phyloP scores from a whole-genome alignment of 495 filamentous ascomycete genomes.

The Chaetomium fimeti region DNA sequence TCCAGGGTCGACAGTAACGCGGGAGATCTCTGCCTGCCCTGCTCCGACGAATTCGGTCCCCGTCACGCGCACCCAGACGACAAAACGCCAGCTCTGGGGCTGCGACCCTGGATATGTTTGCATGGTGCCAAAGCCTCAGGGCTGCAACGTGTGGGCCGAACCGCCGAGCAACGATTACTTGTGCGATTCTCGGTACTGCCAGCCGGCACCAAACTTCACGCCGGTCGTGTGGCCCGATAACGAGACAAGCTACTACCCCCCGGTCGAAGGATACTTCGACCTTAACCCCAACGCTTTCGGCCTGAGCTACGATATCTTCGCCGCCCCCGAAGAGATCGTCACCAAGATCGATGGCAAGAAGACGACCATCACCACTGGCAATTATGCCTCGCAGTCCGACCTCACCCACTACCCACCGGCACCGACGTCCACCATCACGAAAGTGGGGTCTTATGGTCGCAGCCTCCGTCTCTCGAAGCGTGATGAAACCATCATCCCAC shows the following conservation, averaged over 20 bases:
- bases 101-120: conserved; percentile 65
- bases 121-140: conserved; percentile 44
- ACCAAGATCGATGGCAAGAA: conserved; percentile 26
- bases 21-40: conserved; percentile 37
- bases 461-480: conserved; percentile 32
- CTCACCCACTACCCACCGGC: conserved; percentile 41
- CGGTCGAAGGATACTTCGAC: conserved; percentile 60
- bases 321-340: conserved; percentile 29
- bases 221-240: conserved; percentile 45
- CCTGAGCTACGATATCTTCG: conserved; percentile 61
- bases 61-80: conserved; percentile 17
- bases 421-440: conserved; percentile 22
- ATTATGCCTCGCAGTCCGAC: conserved; percentile 47
- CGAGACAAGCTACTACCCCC: conserved; percentile 50
- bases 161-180: conserved; percentile 53
- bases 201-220: conserved; percentile 43
- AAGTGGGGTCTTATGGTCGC: background rate
- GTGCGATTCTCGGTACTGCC: conserved; percentile 57
- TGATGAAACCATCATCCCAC: conserved; percentile 39
- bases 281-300: conserved; percentile 63
- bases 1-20: conserved; percentile 30
- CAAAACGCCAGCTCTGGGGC: conserved; percentile 52
- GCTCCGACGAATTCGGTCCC: conserved; percentile 27
- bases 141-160: conserved; percentile 55
- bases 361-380: conserved; percentile 44